A percentile compares a stretch with the other conserved stretches of the same genome.
Conservation (phyloP, 2,329 filamentous ascomycete species). For the Curvularia eragrostidis region DNA sequence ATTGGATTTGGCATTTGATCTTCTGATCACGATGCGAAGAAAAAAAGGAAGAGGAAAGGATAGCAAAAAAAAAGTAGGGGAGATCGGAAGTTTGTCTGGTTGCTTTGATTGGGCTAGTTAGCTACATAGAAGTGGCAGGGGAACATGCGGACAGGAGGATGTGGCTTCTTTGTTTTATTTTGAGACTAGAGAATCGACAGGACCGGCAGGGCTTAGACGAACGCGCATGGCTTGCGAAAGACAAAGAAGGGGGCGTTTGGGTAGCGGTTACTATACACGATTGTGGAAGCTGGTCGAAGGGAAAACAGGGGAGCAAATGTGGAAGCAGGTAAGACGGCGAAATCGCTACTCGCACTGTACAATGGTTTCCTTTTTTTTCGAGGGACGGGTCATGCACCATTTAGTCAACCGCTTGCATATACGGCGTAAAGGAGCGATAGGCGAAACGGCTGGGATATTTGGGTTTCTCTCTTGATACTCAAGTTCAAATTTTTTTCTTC, state of each 20-base stretch:
- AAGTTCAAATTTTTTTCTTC: conserved; percentile 6
- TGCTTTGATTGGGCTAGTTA: too few species aligned
- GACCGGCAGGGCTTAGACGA: too few species aligned
- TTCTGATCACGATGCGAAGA: conserved; percentile 1
- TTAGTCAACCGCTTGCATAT: not conserved
- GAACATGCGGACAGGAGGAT: too few species aligned
- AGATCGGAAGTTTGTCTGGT: too few species aligned
- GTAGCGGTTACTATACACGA: not conserved
- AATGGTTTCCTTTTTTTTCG: not conserved
- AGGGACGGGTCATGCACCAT: not conserved
- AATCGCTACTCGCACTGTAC: not conserved
- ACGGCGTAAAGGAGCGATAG: not conserved
- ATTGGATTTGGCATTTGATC: conserved; percentile 64
- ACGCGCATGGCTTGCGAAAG: too few species aligned
- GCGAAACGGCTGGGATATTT: not conserved
- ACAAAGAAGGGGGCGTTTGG: too few species aligned
- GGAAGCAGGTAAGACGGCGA: too few species aligned
- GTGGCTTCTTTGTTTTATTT: too few species aligned
- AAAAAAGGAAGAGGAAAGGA: not conserved
- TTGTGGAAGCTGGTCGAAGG: not conserved
- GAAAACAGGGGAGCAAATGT: not conserved
- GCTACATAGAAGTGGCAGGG: too few species aligned
- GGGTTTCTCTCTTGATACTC: not conserved
- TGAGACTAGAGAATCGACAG: too few species aligned
- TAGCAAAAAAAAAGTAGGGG: too few species aligned